Evolutionary conservation across 768 basidiomycete genomes (phyloP).

Genomic region (Psilocybe subaeruginosa): DNA sequence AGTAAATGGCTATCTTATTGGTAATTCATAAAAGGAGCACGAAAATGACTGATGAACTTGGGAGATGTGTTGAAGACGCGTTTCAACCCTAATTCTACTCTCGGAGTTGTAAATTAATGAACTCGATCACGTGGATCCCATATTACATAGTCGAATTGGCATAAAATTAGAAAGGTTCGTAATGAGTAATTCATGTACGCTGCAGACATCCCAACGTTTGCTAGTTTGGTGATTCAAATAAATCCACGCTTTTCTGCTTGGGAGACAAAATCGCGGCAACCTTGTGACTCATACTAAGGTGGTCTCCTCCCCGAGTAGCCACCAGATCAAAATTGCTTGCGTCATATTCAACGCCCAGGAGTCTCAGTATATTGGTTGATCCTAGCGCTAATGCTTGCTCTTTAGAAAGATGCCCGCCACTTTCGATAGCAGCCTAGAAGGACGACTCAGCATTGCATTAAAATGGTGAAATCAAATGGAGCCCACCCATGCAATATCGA

Average conservation of each 20-base stretch:
- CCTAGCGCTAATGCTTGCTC: constrained; percentile 49
- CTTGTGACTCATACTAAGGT: constrained; percentile 47
- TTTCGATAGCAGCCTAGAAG: constrained; percentile 46
- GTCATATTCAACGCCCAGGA: constrained; percentile 38
- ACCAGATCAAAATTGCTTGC: constrained; percentile 54
- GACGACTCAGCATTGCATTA: not conserved
- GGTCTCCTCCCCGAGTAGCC: constrained; percentile 54
- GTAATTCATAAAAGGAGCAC: no score
- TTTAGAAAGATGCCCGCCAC: constrained; percentile 40
- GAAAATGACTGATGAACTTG: not conserved
- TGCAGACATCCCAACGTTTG: no score
- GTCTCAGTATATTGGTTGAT: constrained; percentile 45
- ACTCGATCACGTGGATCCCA: constrained; percentile 10
- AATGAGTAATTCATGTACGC: no score
- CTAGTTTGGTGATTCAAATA: constrained; percentile 21
- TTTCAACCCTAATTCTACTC: not conserved
- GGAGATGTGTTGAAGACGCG: not conserved
- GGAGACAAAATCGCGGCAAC: constrained; percentile 60
- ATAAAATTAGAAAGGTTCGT: no score
- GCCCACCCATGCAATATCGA: constrained; percentile 82
- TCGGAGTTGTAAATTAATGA: constrained; percentile 5
- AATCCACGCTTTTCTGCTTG: constrained; percentile 39
- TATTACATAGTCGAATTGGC: not conserved
- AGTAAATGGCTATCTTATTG: not conserved
- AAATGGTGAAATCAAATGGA: not conserved